These are phyloP conservation scores for Mortierella sp. DNA, from an alignment of 371 early-diverging fungal species.

Conservation along the genomic window DNA sequence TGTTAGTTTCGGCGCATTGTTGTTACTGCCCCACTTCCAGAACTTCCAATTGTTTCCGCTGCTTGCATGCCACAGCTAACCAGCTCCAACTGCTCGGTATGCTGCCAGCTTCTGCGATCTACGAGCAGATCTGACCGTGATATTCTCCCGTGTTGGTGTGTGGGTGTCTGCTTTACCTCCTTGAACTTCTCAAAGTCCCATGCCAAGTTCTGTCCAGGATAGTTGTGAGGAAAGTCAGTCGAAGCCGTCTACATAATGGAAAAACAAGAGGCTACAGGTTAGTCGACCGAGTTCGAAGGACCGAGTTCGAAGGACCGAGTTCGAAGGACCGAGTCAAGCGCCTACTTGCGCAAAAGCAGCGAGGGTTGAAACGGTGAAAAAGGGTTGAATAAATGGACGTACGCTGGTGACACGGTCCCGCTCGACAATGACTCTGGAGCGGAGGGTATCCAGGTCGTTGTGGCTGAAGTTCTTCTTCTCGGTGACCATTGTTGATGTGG, in stretches of 20 bases:
- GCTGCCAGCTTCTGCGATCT: neutral
- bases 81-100: neutral
- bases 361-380: conserved; percentile 46
- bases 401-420: conserved; percentile 73
- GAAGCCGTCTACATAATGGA: conserved; percentile 65
- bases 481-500: conserved; percentile 33
- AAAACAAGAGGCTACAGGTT: neutral
- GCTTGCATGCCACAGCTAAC: neutral
- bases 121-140: neutral
- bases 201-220: conserved; percentile 67
- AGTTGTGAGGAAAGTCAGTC: conserved; percentile 75
- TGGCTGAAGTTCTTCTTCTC: conserved; percentile 53
- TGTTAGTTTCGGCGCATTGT: neutral
- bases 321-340: neutral
- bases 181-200: conserved; percentile 76
- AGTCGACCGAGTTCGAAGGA: neutral
- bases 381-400: conserved; percentile 67
- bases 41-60: too few relatives aligned
- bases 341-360: neutral
- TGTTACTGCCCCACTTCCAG: neutral
- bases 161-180: conserved; percentile 59
- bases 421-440: conserved; percentile 70
- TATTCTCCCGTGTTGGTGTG: neutral
- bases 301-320: too few relatives aligned
- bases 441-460: conserved; percentile 59